Evolutionary conservation across 192 early-diverging fungal genomes (phyloP).

Genomic region (Phlyctochytrium planicorne): DNA sequence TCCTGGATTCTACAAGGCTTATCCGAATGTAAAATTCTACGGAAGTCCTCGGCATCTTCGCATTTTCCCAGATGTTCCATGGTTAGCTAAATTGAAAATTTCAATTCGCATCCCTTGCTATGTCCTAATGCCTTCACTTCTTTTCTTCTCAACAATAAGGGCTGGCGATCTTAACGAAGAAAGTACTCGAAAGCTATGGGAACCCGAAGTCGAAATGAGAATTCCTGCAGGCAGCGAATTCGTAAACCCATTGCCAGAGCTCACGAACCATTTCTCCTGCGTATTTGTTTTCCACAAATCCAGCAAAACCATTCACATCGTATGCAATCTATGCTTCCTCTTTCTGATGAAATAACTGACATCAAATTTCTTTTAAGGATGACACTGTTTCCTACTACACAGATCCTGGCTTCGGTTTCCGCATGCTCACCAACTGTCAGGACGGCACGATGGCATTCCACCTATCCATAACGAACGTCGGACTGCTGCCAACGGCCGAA

Average conservation of each 20-base stretch:
- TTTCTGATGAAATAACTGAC: conserved; percentile 5
- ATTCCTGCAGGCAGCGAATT: conserved; percentile 24
- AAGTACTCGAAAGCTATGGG: conserved; percentile 3
- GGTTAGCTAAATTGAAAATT: no score
- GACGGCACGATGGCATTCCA: conserved; percentile 14
- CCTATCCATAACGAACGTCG: conserved; percentile 5
- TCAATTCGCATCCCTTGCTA: no score
- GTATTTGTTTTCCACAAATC: conserved; percentile 24
- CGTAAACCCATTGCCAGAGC: conserved; percentile 16
- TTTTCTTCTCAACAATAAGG: background rate
- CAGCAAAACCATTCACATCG: conserved; percentile 17
- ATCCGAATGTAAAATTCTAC: conserved; percentile 24
- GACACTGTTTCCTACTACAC: conserved; percentile 4
- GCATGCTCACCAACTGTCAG: background rate
- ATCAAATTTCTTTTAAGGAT: background rate
- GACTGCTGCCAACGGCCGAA: conserved; percentile 19
- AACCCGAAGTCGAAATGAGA: conserved; percentile 18
- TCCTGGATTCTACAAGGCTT: conserved; percentile 17
- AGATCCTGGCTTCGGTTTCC: background rate
- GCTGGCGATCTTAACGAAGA: conserved; percentile 7
- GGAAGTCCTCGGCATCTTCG: conserved; percentile 21
- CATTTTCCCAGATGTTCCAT: background rate
- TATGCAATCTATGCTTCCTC: conserved; percentile 1
- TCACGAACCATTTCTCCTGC: conserved; percentile 22
- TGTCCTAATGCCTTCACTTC: no score